These are phyloP conservation scores for Beta lomatogona DNA, from an alignment of 179 eudicot species.

Conservation along the genomic window DNA sequence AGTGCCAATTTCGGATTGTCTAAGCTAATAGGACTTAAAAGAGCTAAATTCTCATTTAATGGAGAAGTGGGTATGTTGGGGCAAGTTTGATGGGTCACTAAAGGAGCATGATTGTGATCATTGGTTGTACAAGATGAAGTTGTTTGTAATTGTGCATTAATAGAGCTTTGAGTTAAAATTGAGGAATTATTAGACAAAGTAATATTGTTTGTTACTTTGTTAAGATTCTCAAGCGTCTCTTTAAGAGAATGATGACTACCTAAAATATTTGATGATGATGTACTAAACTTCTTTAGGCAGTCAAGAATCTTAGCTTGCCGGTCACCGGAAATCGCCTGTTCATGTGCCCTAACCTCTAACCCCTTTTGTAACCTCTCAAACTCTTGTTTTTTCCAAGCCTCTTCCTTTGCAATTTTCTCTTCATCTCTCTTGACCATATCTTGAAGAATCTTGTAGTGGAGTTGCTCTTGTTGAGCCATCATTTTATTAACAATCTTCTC, in stretches of 20 bases:
- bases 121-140: slow-evolving; percentile 30
- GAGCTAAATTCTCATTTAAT: slow-evolving; percentile 20
- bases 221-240: slow-evolving; percentile 29
- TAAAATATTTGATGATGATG: slow-evolving; percentile 33
- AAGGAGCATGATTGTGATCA: slow-evolving; percentile 37
- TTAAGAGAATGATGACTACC: slow-evolving; percentile 11
- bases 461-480: slow-evolving; percentile 71
- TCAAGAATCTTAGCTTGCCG: slow-evolving; percentile 69
- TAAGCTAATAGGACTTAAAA: slow-evolving; percentile 28
- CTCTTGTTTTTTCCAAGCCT: slow-evolving; percentile 79
- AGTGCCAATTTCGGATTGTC: slow-evolving; percentile 20
- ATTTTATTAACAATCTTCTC: slow-evolving; percentile 65
- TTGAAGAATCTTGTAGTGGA: slow-evolving; percentile 66
- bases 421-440: slow-evolving; percentile 77
- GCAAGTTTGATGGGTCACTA: slow-evolving; percentile 21
- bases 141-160: slow-evolving; percentile 26
- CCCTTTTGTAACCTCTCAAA: slow-evolving; percentile 56
- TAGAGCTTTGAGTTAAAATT: slow-evolving; percentile 36
- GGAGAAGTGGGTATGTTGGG: slow-evolving; percentile 35
- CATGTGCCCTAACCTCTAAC: slow-evolving; percentile 60
- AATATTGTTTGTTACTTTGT: slow-evolving; percentile 35
- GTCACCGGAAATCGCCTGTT: slow-evolving; percentile 55
- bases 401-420: slow-evolving; percentile 60
- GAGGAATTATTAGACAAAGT: slow-evolving; percentile 34
- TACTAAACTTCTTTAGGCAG: slow-evolving; percentile 53